phyloP scores from a whole-genome alignment of 495 filamentous ascomycete genomes.

The Xylaria flabelliformis region DNA sequence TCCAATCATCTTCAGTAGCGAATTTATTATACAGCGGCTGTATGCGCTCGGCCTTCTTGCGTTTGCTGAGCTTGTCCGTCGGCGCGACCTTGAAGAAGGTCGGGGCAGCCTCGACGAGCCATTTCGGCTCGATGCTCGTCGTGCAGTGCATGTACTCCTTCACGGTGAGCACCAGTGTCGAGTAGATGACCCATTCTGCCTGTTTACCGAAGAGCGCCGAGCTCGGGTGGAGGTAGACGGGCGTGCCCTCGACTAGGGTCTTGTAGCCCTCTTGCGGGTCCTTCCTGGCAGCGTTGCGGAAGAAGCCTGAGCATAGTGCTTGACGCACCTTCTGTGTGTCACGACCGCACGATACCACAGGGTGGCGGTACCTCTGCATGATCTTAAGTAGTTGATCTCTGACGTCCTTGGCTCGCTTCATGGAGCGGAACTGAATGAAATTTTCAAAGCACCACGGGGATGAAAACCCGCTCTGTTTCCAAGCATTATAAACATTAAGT shows the following conservation, averaged over 20 bases:
- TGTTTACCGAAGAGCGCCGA: conserved; percentile 94
- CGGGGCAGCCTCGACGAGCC: conserved; percentile 88
- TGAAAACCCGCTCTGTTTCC: conserved; percentile 81
- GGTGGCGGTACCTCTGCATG: conserved; percentile 86
- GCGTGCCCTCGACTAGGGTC: conserved; percentile 92
- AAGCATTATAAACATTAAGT: conserved; percentile 94
- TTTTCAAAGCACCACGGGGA: conserved; percentile 97
- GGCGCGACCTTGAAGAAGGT: conserved; percentile 98
- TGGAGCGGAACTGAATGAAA: conserved; percentile 90
- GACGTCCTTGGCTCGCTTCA: conserved; percentile 90
- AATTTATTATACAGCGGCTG: conserved; percentile 94
- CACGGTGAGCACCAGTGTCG: conserved; percentile 85
- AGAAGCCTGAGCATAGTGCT: conserved; percentile 91
- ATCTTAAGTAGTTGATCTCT: conserved; percentile 90
- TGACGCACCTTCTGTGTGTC: conserved; percentile 89
- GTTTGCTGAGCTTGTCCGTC: conserved; percentile 83
- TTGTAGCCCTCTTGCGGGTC: conserved; percentile 97
- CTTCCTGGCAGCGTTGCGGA: conserved; percentile 93
- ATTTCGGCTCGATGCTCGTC: conserved; percentile 91
- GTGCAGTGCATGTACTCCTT: conserved; percentile 98
- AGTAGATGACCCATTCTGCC: conserved; percentile 94
- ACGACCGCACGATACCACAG: conserved; percentile 80
- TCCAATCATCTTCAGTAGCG: conserved; percentile 87
- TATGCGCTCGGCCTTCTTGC: conserved; percentile 93
- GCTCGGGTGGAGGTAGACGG: conserved; percentile 90